Evolutionary conservation across 371 early-diverging fungal genomes (phyloP).

Genomic region (Basidiobolus meristosporus): DNA sequence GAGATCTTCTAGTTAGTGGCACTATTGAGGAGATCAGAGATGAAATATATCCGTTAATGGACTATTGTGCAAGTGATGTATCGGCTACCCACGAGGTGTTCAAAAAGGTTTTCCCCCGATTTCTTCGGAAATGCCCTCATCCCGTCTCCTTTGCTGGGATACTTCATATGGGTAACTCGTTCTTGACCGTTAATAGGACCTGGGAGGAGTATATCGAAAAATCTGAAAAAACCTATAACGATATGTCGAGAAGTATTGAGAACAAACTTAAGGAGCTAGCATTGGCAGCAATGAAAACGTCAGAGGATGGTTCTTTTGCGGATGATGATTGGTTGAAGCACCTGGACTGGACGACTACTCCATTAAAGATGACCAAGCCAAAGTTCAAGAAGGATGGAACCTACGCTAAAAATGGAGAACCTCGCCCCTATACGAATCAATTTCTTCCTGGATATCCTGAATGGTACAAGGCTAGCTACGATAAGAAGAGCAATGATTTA

Average conservation of each 20-base stretch:
- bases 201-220: constrained; percentile 50
- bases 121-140: constrained; percentile 68
- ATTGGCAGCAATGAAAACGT: constrained; percentile 30
- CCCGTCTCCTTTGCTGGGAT: constrained; percentile 87
- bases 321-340: constrained; percentile 72
- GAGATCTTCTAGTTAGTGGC: constrained; percentile 48
- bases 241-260: constrained; percentile 31
- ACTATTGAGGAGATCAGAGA: constrained; percentile 21
- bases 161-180: constrained; percentile 70
- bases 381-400: constrained; percentile 11
- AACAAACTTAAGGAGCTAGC: constrained; percentile 38
- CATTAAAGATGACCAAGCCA: constrained; percentile 16
- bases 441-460: constrained; percentile 50
- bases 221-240: constrained; percentile 30
- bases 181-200: constrained; percentile 55
- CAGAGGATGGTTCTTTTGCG: constrained; percentile 9
- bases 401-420: constrained; percentile 17
- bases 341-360: constrained; percentile 44
- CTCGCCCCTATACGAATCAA: constrained; percentile 10
- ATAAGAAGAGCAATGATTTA: constrained; percentile 22
- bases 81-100: constrained; percentile 55
- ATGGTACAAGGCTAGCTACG: constrained; percentile 77
- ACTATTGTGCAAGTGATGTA: constrained; percentile 87
- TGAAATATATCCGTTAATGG: constrained; percentile 43
- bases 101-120: constrained; percentile 42